phyloP scores from a whole-genome alignment of 2,329 filamentous ascomycete species.

The Xylaria sp. region DNA sequence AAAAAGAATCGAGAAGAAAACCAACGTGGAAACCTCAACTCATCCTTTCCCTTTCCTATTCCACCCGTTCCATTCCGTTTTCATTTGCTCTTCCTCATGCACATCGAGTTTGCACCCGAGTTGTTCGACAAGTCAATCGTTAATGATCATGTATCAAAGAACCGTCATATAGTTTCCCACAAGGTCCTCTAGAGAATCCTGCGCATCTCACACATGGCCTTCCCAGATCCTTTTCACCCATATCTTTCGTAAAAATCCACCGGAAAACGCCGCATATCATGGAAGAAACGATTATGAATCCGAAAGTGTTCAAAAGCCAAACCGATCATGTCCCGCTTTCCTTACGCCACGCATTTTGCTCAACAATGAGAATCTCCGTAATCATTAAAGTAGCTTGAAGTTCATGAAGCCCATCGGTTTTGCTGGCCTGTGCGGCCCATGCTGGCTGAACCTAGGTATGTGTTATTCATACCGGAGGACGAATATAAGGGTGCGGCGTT shows the following conservation, averaged over 20 bases:
- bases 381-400: constrained; percentile 1
- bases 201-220: constrained; percentile 2
- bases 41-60: constrained; percentile 9
- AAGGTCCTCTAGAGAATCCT: not conserved
- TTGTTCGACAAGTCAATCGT: constrained; percentile 18
- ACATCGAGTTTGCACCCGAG: constrained; percentile 8
- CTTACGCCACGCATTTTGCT: constrained; percentile 27
- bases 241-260: constrained; percentile 12
- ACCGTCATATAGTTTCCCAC: not conserved
- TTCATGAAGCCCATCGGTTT: constrained; percentile 38
- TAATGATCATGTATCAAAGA: constrained; percentile 7
- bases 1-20: not conserved
- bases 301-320: constrained; percentile 20
- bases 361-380: constrained; percentile 15
- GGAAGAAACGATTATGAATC: constrained; percentile 18
- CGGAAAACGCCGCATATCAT: constrained; percentile 25
- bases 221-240: constrained; percentile 12
- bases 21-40: not conserved
- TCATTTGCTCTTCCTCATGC: constrained; percentile 19
- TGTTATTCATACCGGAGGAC: constrained; percentile 36
- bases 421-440: constrained; percentile 38
- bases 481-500: constrained; percentile 37
- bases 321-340: constrained; percentile 23
- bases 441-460: constrained; percentile 33
- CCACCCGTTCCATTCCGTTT: constrained; percentile 16